Percentiles rank a stretch among this genome's conserved stretches.
phyloP scores from a whole-genome alignment of 129 eudicot genomes.

The Ambrosia trifida region DNA sequence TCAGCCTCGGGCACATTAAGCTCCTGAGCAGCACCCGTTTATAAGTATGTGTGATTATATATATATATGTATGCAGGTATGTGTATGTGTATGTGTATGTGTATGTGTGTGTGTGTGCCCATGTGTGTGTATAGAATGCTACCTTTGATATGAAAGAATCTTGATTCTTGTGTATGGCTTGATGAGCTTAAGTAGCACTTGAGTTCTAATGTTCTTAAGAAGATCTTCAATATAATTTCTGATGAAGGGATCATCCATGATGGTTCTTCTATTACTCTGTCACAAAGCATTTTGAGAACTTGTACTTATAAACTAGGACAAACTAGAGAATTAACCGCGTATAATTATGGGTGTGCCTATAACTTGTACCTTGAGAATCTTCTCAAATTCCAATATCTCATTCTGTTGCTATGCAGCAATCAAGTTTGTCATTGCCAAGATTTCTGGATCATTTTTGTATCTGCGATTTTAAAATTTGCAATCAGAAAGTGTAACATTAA shows the following conservation, averaged over 20 bases:
- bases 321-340: background rate
- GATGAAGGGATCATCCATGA: slow-evolving; percentile 92
- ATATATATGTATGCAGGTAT: background rate
- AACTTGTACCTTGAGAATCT: slow-evolving; percentile 72
- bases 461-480: slow-evolving; percentile 33
- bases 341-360: background rate
- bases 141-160: slow-evolving; percentile 95
- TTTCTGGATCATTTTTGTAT: slow-evolving; percentile 93
- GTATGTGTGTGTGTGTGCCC: background rate
- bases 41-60: background rate
- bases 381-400: slow-evolving; percentile 94
- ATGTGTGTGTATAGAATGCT: background rate
- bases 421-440: slow-evolving; percentile 93
- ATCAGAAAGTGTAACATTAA: slow-evolving; percentile 3
- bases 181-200: slow-evolving; percentile 93
- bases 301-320: background rate
- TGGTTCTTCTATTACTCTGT: slow-evolving; percentile 94
- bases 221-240: slow-evolving; percentile 97
- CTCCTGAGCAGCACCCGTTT: slow-evolving; percentile 52
- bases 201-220: slow-evolving; percentile 89
- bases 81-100: background rate
- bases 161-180: slow-evolving; percentile 98
- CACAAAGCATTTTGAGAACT: background rate
- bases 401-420: slow-evolving; percentile 94
- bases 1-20: slow-evolving; percentile 97